Evolutionary conservation across 345 rosid species (phyloP).

Genomic region (Gossypium australe): DNA sequence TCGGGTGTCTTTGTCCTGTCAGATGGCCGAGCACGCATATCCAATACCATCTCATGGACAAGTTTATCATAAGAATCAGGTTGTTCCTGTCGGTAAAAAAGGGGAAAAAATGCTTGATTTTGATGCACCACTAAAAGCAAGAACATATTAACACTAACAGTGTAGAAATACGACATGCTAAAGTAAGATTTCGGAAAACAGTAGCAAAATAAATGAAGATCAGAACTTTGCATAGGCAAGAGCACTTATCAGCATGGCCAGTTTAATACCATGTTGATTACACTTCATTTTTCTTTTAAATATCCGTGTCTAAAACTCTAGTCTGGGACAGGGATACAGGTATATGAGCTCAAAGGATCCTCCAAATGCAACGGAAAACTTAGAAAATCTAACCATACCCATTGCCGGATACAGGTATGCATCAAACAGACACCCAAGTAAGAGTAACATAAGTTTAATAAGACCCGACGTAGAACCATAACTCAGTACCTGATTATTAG

Average conservation of each 20-base stretch:
- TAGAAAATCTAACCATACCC: too few relatives aligned
- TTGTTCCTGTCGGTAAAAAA: slow-evolving; percentile 28
- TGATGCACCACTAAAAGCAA: background rate
- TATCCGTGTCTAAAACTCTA: too few relatives aligned
- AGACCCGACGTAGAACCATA: background rate
- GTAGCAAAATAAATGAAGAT: background rate
- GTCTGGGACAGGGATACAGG: too few relatives aligned
- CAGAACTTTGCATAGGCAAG: background rate
- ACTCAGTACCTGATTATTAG: slow-evolving; percentile 34
- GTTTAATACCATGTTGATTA: background rate
- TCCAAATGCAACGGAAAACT: too few relatives aligned
- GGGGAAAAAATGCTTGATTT: background rate
- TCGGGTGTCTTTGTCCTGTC: slow-evolving; percentile 89
- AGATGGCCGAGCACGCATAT: slow-evolving; percentile 73
- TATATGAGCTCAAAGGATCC: too few relatives aligned
- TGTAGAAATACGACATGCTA: background rate
- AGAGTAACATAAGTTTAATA: background rate
- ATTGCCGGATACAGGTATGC: background rate
- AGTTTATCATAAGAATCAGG: slow-evolving; percentile 61
- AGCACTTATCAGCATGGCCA: background rate
- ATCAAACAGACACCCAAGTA: background rate
- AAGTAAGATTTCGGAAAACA: background rate
- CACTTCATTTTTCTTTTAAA: too few relatives aligned
- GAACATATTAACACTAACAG: background rate
- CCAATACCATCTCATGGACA: slow-evolving; percentile 51